Conservation (phyloP, 257 asterid species). For the Solanum appendiculatum region DNA sequence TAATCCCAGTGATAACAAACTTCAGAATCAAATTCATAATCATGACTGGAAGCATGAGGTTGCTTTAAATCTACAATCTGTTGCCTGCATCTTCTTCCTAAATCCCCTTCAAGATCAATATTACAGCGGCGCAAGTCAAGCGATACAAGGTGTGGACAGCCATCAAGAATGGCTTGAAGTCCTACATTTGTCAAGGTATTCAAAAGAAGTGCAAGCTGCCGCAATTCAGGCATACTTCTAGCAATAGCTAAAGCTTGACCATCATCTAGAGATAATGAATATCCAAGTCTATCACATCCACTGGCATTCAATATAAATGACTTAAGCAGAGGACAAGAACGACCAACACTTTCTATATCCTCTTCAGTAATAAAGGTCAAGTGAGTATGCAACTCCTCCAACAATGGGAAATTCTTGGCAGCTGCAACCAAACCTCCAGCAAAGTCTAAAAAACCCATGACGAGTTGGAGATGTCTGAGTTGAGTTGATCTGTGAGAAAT, state of each 20-base stretch:
- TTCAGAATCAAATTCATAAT: not conserved
- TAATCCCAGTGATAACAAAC: not conserved
- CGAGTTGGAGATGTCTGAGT: conserved; percentile 24
- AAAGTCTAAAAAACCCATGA: not conserved
- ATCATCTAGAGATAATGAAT: too few species aligned
- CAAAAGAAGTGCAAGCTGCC: too few species aligned
- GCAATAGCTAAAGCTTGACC: too few species aligned
- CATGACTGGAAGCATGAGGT: not conserved
- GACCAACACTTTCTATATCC: conserved; percentile 4
- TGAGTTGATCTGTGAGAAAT: conserved; percentile 6
- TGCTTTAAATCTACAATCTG: not conserved
- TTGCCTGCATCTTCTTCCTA: not conserved
- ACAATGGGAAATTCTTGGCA: conserved; percentile 8
- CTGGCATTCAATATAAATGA: too few species aligned
- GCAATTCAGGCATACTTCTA: too few species aligned
- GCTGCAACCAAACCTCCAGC: conserved; percentile 8
- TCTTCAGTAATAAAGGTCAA: conserved; percentile 6
- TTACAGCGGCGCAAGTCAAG: too few species aligned
- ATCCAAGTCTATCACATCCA: rapidly evolving
- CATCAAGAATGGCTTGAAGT: not conserved
- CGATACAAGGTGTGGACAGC: too few species aligned
- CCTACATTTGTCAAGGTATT: not conserved
- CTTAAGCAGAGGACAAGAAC: not conserved
- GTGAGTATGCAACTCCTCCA: conserved; percentile 28
- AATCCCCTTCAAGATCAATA: not conserved